Evolutionary conservation across 495 filamentous ascomycete species (phyloP), one percentile per base, ranked within the genome.

Genomic region (Lophiotrema nucula): DNA sequence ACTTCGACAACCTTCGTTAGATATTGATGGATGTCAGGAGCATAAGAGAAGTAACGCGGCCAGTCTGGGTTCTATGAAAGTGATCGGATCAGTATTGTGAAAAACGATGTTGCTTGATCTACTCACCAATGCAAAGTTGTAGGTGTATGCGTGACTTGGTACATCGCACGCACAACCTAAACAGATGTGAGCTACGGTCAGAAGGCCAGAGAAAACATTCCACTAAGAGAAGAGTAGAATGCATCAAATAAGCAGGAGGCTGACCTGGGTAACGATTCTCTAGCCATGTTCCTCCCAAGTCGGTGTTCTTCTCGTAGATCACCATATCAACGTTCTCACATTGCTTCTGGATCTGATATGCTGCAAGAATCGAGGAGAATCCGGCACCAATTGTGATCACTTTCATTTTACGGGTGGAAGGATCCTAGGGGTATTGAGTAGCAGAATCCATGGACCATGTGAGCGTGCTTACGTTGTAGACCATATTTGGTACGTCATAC

Each of bases 21-120:
- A 47, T 77, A 77, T 16, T 67, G 60, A 54, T 64, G 67, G 55
- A 77, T 77, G 23, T 74, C 72, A 8, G 58, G 54, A 1, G 68
- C 62, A 38, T 69, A 62, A 38, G 66, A 70, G 37, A 68, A 69
- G 53, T 64, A 74, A 15, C 69, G 52, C 6, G 72, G 70, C 74
- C 72, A 77, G 44, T 75, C 72, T 2, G 73, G 67, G 33, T 71
- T 69, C 5, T n/a, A n/a, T n/a, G n/a, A n/a, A n/a, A n/a, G n/a
- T n/a, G n/a, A n/a, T n/a, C n/a, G n/a, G n/a, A n/a, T n/a, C n/a
- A n/a, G n/a, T n/a, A n/a, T n/a, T n/a, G n/a, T n/a, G n/a, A n/a
- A n/a, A n/a, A n/a, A n/a, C n/a, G n/a, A n/a, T n/a, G n/a, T n/a
- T n/a, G n/a, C n/a, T n/a, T n/a, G n/a, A n/a, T n/a, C n/a, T n/a